Percentiles rank a stretch among this genome's conserved stretches.
phyloP scores from a whole-genome alignment of 2,329 filamentous ascomycete genomes.

The Botryotinia narcissicola region DNA sequence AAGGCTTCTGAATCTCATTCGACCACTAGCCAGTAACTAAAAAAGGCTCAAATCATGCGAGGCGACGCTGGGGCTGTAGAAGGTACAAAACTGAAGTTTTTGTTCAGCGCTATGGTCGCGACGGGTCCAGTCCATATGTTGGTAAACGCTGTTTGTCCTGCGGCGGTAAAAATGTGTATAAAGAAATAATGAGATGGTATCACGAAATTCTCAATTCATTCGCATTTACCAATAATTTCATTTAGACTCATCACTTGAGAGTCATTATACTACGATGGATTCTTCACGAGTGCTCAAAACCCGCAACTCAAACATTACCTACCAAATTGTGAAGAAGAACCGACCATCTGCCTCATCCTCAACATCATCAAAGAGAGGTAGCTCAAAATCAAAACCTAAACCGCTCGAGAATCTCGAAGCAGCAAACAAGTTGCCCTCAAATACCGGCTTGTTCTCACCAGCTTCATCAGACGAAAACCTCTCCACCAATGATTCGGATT shows the following conservation, averaged over 20 bases:
- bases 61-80: neutral
- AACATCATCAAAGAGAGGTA: neutral
- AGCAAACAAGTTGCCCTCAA: neutral
- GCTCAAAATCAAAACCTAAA: neutral
- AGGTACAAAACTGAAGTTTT: neutral
- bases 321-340: neutral
- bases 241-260: neutral
- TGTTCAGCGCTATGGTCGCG: neutral
- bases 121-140: neutral
- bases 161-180: conserved; percentile 2
- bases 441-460: neutral
- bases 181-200: neutral
- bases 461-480: neutral
- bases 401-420: neutral
- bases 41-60: neutral
- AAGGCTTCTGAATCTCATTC: neutral
- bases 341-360: neutral
- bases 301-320: conserved; percentile 5
- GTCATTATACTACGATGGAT: neutral
- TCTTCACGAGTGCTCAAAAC: neutral
- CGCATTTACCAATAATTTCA: neutral
- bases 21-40: neutral
- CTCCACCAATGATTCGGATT: neutral
- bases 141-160: neutral
- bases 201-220: neutral